Percentiles rank a stretch among this genome's conserved stretches.
Evolutionary conservation across 768 basidiomycete genomes (phyloP).

Genomic region (Russula olivacea): DNA sequence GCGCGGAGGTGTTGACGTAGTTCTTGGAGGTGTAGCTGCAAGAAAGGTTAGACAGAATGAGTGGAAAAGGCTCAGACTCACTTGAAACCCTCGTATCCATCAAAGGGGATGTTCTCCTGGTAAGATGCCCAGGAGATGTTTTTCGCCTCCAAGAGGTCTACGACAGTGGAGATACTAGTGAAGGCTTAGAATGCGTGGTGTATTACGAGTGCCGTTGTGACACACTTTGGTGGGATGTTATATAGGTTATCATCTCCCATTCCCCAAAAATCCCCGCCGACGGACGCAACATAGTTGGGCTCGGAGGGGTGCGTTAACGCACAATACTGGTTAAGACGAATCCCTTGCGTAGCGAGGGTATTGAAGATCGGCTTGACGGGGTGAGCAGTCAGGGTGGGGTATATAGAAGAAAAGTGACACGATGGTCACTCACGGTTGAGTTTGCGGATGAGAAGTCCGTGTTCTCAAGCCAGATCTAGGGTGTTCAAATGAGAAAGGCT

Average conservation of each 20-base stretch:
- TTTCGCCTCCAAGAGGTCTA: constrained; percentile 55
- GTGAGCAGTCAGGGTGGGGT: constrained; percentile 18
- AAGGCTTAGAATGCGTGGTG: neutral
- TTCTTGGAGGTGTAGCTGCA: constrained; percentile 35
- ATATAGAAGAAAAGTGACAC: neutral
- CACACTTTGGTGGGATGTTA: constrained; percentile 28
- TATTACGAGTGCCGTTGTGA: neutral
- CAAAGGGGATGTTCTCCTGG: constrained; percentile 51
- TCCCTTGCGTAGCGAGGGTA: constrained; percentile 44
- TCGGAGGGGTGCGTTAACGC: constrained; percentile 53
- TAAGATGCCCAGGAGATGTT: constrained; percentile 57
- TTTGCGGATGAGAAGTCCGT: constrained; percentile 42
- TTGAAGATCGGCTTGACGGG: constrained; percentile 30
- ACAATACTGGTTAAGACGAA: constrained; percentile 41
- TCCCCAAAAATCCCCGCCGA: constrained; percentile 51
- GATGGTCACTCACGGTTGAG: constrained; percentile 9
- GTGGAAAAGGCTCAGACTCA: neutral
- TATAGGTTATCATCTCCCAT: constrained; percentile 39
- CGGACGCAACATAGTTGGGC: constrained; percentile 51
- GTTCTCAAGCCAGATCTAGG: constrained; percentile 58
- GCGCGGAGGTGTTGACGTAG: constrained; percentile 34
- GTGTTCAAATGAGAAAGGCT: neutral
- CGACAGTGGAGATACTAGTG: constrained; percentile 42
- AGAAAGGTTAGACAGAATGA: neutral
- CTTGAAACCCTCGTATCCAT: constrained; percentile 36